phyloP scores from a whole-genome alignment of 2,329 filamentous ascomycete genomes.

The Epichloe aotearoae region DNA sequence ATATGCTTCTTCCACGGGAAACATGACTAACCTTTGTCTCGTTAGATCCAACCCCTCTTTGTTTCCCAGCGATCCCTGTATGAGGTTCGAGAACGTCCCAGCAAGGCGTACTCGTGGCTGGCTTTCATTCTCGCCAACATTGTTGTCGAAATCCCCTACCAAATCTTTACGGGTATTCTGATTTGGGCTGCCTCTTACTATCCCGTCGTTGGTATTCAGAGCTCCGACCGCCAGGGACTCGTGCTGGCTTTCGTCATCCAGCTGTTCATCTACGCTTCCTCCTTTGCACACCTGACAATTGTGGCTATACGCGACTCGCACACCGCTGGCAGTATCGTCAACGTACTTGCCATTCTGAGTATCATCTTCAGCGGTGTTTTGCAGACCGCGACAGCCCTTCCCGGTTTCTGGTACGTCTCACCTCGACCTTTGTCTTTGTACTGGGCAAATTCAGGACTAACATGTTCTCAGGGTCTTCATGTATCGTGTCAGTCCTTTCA shows the following conservation, averaged over 20 bases:
- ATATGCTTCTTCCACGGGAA: not conserved
- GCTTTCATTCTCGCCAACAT: slow-evolving; percentile 61
- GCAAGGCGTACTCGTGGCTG: slow-evolving; percentile 63
- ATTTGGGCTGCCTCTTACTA: slow-evolving; percentile 59
- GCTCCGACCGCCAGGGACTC: slow-evolving; percentile 44
- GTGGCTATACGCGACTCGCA: slow-evolving; percentile 56
- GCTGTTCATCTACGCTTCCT: slow-evolving; percentile 58
- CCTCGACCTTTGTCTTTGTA: not conserved
- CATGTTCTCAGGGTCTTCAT: slow-evolving; percentile 46
- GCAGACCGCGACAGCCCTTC: slow-evolving; percentile 42
- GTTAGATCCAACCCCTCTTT: slow-evolving; percentile 52
- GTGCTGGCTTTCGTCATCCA: slow-evolving; percentile 52
- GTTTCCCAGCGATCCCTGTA: slow-evolving; percentile 61
- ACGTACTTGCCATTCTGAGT: slow-evolving; percentile 44
- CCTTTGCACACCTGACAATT: slow-evolving; percentile 63
- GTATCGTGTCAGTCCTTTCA: slow-evolving; percentile 53
- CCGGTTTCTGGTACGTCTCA: slow-evolving; percentile 44
- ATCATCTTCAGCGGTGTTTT: slow-evolving; percentile 53
- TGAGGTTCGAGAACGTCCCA: slow-evolving; percentile 63
- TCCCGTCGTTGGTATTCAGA: slow-evolving; percentile 37
- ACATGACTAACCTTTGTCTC: not conserved
- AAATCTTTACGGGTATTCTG: slow-evolving; percentile 49
- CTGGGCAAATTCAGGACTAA: not conserved
- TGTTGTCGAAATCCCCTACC: slow-evolving; percentile 59
- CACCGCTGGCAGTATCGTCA: slow-evolving; percentile 51